Base-by-base conservation (phyloP, 192 early-diverging fungal genomes). In the Backusella westeae region DNA sequence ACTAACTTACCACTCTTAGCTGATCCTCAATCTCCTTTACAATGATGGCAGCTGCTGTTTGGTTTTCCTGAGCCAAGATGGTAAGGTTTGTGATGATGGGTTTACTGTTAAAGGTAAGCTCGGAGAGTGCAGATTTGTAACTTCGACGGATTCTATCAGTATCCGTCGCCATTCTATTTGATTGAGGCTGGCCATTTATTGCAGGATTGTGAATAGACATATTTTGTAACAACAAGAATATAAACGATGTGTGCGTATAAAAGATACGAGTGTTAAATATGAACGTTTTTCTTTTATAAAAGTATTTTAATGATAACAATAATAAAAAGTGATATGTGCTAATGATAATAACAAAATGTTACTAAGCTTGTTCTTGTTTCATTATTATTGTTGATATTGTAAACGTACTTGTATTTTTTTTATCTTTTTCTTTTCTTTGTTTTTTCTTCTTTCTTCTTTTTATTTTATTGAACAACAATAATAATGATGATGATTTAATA, bases 51-150 rank as follows among this genome's bases (percentile, higher is more conserved):
- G 95, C 91, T 0, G 88, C 87, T 39, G 71, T 34, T 15, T 88
- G 39, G 81, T 94, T 93, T 73, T 93, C 91, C 73, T 90, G 88
- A 3, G 97, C 97, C 56, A 92, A 87, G 59, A 93, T 94, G 12
- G 97, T 97, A 75, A 98, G 84, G 67, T 90, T 91, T 42, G 90
- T 95, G 80, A 98, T 98, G 78, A 98, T 96, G 12, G 97, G 97
- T 69, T 93, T 93, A 49, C 92, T 94, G 84, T 95, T 97, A 83
- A 96, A 96, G 1, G 96, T 97, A 70, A 98, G 87, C 15, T 96
- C 93, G 17, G 80, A 78, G 29, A 98, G 84, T 23, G 71, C 69
- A 17, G 75, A 21, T n/a, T 69, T 39, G 42, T 78, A 81, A 42
- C 59, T 70, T 29, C 42, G 66, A 38, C 76, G 72, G 14, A 81